Evolutionary conservation across 2,329 filamentous ascomycete species (phyloP).

Genomic region (Ophiostoma sp.): DNA sequence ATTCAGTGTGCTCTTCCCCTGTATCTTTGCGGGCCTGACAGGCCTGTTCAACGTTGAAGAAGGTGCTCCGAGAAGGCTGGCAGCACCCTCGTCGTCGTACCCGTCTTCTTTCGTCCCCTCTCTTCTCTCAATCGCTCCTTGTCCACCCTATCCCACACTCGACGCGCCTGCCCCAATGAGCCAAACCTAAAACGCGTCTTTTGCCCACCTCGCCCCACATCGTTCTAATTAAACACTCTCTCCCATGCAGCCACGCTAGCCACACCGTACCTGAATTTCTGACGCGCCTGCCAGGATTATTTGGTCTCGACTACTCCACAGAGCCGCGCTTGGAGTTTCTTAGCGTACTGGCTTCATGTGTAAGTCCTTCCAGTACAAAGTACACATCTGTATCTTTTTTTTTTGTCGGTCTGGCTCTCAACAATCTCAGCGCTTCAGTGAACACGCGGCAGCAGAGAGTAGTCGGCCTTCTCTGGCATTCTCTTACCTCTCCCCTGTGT

Average conservation of each 20-base stretch:
- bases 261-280: conserved; percentile 14
- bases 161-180: conserved; percentile 19
- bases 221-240: conserved; percentile 6
- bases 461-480: neutral
- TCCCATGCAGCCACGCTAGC: neutral
- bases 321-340: neutral
- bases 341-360: neutral
- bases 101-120: neutral
- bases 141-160: conserved; percentile 9
- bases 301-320: conserved; percentile 9
- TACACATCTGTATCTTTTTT: neutral
- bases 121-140: neutral
- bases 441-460: neutral
- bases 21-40: neutral
- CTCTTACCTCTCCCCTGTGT: neutral
- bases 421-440: neutral
- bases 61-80: neutral
- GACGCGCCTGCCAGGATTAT: conserved; percentile 6
- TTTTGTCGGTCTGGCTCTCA: neutral
- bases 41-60: neutral
- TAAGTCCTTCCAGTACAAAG: neutral
- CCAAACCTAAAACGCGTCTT: conserved; percentile 23
- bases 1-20: neutral
- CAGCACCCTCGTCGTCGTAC: too few relatives aligned
- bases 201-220: neutral